Conservation (phyloP, 179 eudicot genomes). For the Heliamphora pulchella region DNA sequence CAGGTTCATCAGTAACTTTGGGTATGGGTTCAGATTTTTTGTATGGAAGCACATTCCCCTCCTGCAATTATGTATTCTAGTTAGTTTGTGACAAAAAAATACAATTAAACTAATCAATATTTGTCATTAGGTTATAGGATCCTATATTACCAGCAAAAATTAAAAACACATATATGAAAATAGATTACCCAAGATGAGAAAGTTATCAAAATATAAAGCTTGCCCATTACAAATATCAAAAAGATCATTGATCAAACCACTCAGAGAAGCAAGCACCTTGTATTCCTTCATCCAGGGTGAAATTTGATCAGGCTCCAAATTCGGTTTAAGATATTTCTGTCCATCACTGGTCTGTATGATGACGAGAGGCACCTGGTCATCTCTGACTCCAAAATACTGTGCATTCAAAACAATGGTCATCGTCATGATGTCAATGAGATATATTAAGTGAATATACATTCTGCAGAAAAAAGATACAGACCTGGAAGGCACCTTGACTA, state of each 20-base stretch:
- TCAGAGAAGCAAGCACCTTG: slow-evolving; percentile 31
- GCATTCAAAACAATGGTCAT: slow-evolving; percentile 11
- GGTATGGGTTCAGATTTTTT: slow-evolving; percentile 77
- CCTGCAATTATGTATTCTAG: slow-evolving; percentile 36
- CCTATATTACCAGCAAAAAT: not conserved
- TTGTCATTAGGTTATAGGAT: not conserved
- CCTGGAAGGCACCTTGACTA: slow-evolving; percentile 94
- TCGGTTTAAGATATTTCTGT: slow-evolving; percentile 61
- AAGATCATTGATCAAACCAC: not conserved
- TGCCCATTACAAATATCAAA: not conserved
- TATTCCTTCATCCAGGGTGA: slow-evolving; percentile 69
- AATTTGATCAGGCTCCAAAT: slow-evolving; percentile 60
- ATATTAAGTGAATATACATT: not conserved
- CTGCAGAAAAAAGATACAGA: slow-evolving; percentile 15
- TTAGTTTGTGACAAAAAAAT: not conserved
- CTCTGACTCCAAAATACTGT: slow-evolving; percentile 72
- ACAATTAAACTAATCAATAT: not conserved
- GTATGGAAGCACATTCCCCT: slow-evolving; percentile 55
- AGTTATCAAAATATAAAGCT: not conserved
- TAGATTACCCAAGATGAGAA: not conserved
- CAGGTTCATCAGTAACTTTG: slow-evolving; percentile 63
- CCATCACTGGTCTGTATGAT: slow-evolving; percentile 69
- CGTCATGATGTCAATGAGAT: not conserved
- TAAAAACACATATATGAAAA: not conserved
- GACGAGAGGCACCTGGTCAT: slow-evolving; percentile 75